A percentile compares a stretch with the other conserved stretches of the same genome.
These are phyloP conservation scores for Zymoseptoria tritici DNA, from an alignment of 2,329 filamentous ascomycete genomes.

Conservation along the genomic window DNA sequence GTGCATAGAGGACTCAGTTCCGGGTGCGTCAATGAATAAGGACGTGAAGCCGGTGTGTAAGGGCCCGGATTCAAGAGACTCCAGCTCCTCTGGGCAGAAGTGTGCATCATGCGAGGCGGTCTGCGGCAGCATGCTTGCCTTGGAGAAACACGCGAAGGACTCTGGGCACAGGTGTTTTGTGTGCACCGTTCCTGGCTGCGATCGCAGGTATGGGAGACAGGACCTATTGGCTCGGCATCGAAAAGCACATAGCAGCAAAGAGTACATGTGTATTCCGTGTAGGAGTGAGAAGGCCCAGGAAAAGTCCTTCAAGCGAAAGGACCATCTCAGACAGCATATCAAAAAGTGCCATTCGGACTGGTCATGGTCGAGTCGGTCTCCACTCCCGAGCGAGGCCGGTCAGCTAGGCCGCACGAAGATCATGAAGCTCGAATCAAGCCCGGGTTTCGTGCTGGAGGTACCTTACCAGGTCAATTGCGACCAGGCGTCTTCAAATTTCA, in stretches of 20 bases:
- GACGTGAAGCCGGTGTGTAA: background rate
- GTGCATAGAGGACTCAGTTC: background rate
- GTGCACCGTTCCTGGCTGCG: conserved; percentile 5
- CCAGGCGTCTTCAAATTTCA: background rate
- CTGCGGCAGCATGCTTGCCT: conserved; percentile 1
- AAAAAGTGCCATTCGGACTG: conserved; percentile 4
- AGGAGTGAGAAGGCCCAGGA: no score
- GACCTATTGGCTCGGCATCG: conserved; percentile 6
- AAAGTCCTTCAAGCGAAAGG: conserved; percentile 11
- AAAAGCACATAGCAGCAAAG: conserved; percentile 1
- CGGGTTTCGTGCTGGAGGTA: background rate
- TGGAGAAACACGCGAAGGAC: conserved; percentile 10
- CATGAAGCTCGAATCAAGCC: background rate
- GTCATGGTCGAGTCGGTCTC: background rate
- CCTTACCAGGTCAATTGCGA: background rate
- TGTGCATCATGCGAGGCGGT: background rate
- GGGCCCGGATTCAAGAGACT: background rate
- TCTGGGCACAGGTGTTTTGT: conserved; percentile 6
- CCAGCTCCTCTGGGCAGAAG: background rate
- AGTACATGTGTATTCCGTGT: conserved; percentile 2
- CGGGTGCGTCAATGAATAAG: background rate
- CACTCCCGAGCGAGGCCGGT: background rate
- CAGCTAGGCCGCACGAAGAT: background rate
- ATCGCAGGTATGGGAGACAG: conserved; percentile 6
- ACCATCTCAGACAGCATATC: conserved; percentile 9